phyloP scores from a whole-genome alignment of 2,329 filamentous ascomycete genomes.

The Triangularia setosa region DNA sequence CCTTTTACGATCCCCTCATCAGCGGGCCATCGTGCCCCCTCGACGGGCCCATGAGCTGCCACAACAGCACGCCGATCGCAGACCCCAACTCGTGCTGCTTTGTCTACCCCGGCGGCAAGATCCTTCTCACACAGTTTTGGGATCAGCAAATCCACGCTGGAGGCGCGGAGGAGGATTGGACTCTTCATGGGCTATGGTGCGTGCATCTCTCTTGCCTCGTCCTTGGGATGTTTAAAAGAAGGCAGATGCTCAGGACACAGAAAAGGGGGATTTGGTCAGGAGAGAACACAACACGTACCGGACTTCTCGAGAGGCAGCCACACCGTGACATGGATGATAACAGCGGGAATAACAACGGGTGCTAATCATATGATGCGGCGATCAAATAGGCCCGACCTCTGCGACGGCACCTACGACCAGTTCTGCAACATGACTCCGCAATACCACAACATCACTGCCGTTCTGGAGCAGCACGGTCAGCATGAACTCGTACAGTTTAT shows the following conservation, averaged over 20 bases:
- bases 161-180: constrained; percentile 43
- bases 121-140: constrained; percentile 44
- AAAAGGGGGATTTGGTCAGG: neutral
- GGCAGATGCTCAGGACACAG: neutral
- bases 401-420: constrained; percentile 41
- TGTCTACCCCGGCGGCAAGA: constrained; percentile 38
- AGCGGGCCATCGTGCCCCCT: constrained; percentile 38
- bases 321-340: neutral
- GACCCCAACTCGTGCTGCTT: constrained; percentile 40
- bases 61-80: constrained; percentile 33
- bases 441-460: constrained; percentile 41
- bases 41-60: constrained; percentile 40
- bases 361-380: neutral
- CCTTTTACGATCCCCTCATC: constrained; percentile 35
- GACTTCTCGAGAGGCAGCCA: neutral
- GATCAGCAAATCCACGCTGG: constrained; percentile 38
- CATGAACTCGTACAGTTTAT: constrained; percentile 37
- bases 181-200: constrained; percentile 43
- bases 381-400: constrained; percentile 39
- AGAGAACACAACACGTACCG: neutral
- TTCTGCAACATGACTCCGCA: constrained; percentile 41
- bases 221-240: neutral
- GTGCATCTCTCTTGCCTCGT: neutral
- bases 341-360: neutral
- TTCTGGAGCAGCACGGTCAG: constrained; percentile 39